Evolutionary conservation across 768 basidiomycete genomes (phyloP), one percentile per base, ranked within the genome.

Genomic region (Terana coerulea): DNA sequence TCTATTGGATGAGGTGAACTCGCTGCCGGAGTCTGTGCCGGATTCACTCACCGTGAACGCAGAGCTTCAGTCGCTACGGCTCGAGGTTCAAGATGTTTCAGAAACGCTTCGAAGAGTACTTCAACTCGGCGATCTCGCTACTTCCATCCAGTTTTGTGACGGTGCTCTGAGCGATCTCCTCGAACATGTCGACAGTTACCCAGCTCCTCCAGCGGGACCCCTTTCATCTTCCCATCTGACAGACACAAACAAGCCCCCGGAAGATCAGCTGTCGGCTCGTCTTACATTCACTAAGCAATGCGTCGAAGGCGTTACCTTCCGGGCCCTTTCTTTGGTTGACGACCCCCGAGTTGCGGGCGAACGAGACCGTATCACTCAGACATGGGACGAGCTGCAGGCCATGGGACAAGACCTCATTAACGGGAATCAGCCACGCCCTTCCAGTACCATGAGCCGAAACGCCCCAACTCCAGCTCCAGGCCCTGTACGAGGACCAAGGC

Each of bases 161-260:
- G 70, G 74, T n/a, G 80, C 83, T 19, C 72, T 93, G 37, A 94
- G 91, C 59, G 89, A 93, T 64, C 73, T 94, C 4, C 71, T 95
- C 40, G 88, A 92, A 60, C 88, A 92, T 60, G 75, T 92, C 48
- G 91, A 95, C 64, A 90, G 86, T 59, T 92, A 83, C 61, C 91
- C 91, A 8, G 75, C 79, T 2, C 64, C 72, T 28, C 84, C 84
- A 4, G 63, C 72, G 24, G 73, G 76, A 4, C 67, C 76, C 2
- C 63, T 84, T 28, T 73, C 79, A 3, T 81, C 82, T 21, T 67
- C 72, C 14, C 80, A 81, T 56, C 53, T 68, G 51, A 71, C 73
- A 29, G 65, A 71, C 11, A 54, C 64, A 6, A 64, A 69, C 21
- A 57, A 75, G 3, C 67, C 80, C 7, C 83, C 91, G 0, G 81